Conservation (phyloP, 768 basidiomycete genomes). For the Pleurotus cornucopiae region DNA sequence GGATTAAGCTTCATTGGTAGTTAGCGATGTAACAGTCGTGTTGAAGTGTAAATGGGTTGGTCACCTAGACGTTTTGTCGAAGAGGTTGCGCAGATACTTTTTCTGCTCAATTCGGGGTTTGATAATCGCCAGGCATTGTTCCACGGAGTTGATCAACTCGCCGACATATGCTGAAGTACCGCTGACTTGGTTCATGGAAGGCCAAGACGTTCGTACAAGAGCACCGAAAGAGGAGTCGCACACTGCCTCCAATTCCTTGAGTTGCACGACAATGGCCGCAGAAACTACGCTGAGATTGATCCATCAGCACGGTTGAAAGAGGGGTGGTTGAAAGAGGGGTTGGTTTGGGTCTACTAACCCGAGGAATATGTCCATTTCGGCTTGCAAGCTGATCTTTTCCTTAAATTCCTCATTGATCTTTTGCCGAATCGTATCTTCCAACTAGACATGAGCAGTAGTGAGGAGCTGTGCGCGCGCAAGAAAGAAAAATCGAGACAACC, state of each 20-base stretch:
- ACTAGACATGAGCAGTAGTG: conserved; percentile 34
- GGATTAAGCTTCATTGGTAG: conserved; percentile 53
- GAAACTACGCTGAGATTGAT: conserved; percentile 66
- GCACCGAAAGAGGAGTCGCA: conserved; percentile 76
- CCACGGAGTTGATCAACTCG: conserved; percentile 71
- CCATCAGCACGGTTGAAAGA: neutral
- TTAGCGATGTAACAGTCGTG: too few relatives aligned
- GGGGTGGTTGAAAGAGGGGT: neutral
- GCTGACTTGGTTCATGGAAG: conserved; percentile 74
- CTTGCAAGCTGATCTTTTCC: conserved; percentile 77
- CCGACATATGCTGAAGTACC: conserved; percentile 79
- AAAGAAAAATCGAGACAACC: conserved; percentile 7
- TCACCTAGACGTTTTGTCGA: conserved; percentile 91
- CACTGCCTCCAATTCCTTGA: conserved; percentile 82
- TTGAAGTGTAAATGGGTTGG: conserved; percentile 10
- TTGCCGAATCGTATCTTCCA: conserved; percentile 88
- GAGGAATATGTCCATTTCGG: conserved; percentile 86
- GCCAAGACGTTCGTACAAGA: conserved; percentile 80
- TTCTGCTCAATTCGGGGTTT: conserved; percentile 88
- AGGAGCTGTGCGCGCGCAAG: neutral
- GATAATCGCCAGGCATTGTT: conserved; percentile 72
- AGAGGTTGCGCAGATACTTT: conserved; percentile 88
- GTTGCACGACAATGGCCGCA: conserved; percentile 69
- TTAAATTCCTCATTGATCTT: conserved; percentile 74
- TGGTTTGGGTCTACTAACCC: conserved; percentile 44